phyloP scores from a whole-genome alignment of 2,329 filamentous ascomycete genomes.

The Phialemonium atrogriseum region DNA sequence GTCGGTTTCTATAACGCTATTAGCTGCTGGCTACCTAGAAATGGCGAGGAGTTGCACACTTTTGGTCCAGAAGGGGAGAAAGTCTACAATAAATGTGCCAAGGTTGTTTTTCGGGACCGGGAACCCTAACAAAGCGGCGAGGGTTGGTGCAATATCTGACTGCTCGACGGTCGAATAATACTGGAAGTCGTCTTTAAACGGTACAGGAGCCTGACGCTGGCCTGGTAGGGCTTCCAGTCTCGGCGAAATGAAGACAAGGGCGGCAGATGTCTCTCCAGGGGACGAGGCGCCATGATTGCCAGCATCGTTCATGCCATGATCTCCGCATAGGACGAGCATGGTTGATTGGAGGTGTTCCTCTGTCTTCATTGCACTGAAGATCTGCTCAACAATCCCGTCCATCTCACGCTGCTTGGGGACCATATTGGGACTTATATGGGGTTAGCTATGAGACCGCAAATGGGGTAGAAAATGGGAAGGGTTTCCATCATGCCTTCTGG shows the following conservation, averaged over 20 bases:
- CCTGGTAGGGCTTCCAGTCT: slow-evolving; percentile 56
- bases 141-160: slow-evolving; percentile 84
- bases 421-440: slow-evolving; percentile 66
- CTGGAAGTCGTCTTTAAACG: slow-evolving; percentile 61
- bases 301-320: slow-evolving; percentile 99
- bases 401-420: slow-evolving; percentile 87
- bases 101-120: slow-evolving; percentile 86
- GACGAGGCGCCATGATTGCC: slow-evolving; percentile 95
- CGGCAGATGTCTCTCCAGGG: slow-evolving; percentile 87
- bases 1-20: slow-evolving; percentile 31
- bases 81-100: slow-evolving; percentile 73
- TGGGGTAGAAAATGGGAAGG: slow-evolving; percentile 1
- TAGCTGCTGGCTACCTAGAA: slow-evolving; percentile 6
- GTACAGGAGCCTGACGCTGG: slow-evolving; percentile 40
- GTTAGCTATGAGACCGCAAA: slow-evolving; percentile 5
- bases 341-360: slow-evolving; percentile 66
- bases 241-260: slow-evolving; percentile 83
- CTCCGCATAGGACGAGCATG: slow-evolving; percentile 78
- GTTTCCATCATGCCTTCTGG: slow-evolving; percentile 53
- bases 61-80: slow-evolving; percentile 68
- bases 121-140: slow-evolving; percentile 79
- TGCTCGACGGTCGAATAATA: slow-evolving; percentile 87
- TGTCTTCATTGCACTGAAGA: slow-evolving; percentile 68
- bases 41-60: slow-evolving; percentile 30
- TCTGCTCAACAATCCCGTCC: slow-evolving; percentile 69